Evolutionary conservation across 495 filamentous ascomycete species (phyloP), one percentile per base, ranked within the genome.

Genomic region (Aspergillus avenaceus): DNA sequence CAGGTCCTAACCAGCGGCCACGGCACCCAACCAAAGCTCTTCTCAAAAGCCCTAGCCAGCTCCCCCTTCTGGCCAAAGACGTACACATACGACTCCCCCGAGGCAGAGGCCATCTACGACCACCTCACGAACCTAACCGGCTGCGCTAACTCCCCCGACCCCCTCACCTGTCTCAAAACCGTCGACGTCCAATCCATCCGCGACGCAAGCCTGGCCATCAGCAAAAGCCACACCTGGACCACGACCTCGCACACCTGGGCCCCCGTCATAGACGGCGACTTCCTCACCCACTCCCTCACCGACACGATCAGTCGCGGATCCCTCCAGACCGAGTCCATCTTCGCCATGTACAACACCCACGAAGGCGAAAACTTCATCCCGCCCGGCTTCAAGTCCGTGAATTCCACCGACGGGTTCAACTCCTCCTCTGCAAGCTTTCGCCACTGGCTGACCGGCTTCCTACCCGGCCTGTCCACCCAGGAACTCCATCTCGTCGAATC

Each of bases 21-120:
- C 4, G 41, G 66, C 23, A 57, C 56, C 8, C 43, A 64, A 11
- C 71, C 63, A 13, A 60, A 59, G 27, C 55, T 73, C 28, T 81
- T 81, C 55, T 57, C 49, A 11, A 78, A 78, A 53, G 82, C 81
- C 0, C 69, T 84, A n/a, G 77, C 77, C 5, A 79, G 74, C 48
- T 78, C 73, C 3, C 82, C 81, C 0, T 85, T 81, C 58, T 84
- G 81, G 81, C 78, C 78, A 0, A 80, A 77, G 55, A 80, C 76
- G 12, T 83, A 84, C 58, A 47, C 52, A 4, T 77, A 76, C 53
- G 66, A 81, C 40, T 60, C 61, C 2, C 65, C 71, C 5, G 66
- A 80, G 50, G 67, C 77, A 2, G 73, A 83, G 49, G 71, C 49
- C 13, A 69, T 80, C 1, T 82, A 79, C 51, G 55, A 69, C 41